phyloP scores from a whole-genome alignment of 306 rosid species.

The Cucurbita argyrosperma region DNA sequence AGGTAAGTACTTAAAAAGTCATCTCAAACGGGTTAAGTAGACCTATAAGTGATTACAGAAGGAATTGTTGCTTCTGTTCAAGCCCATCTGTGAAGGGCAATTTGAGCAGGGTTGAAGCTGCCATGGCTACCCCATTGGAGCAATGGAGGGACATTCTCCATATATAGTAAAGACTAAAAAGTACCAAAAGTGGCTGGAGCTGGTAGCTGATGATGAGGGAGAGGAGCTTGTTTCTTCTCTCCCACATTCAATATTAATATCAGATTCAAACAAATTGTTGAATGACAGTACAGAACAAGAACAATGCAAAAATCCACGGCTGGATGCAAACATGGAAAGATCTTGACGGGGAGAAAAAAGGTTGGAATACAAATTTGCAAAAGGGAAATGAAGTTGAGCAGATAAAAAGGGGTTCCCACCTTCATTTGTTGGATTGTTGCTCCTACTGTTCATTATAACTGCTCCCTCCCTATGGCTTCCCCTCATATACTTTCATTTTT shows the following conservation, averaged over 20 bases:
- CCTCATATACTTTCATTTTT: background rate
- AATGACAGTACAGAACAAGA: background rate
- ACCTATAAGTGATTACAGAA: no score
- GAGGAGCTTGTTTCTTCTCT: background rate
- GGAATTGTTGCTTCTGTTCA: background rate
- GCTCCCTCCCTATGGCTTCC: background rate
- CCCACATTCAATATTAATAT: background rate
- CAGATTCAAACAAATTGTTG: background rate
- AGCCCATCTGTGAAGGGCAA: background rate
- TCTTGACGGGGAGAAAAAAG: background rate
- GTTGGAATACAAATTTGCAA: constrained; percentile 11
- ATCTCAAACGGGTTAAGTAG: no score
- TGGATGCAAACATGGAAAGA: background rate
- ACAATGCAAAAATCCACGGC: background rate
- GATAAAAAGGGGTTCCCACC: constrained; percentile 11
- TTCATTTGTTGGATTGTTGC: constrained; percentile 7
- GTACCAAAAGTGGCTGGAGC: background rate
- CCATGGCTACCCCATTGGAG: background rate
- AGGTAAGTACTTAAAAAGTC: background rate
- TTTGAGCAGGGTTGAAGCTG: background rate
- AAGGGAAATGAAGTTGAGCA: constrained; percentile 6
- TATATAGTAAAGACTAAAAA: background rate
- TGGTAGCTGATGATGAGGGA: background rate
- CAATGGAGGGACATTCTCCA: background rate
- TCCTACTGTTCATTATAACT: background rate